Evolutionary conservation across 2,329 filamentous ascomycete genomes (phyloP).

Genomic region (Pseudocercospora fijiensis): DNA sequence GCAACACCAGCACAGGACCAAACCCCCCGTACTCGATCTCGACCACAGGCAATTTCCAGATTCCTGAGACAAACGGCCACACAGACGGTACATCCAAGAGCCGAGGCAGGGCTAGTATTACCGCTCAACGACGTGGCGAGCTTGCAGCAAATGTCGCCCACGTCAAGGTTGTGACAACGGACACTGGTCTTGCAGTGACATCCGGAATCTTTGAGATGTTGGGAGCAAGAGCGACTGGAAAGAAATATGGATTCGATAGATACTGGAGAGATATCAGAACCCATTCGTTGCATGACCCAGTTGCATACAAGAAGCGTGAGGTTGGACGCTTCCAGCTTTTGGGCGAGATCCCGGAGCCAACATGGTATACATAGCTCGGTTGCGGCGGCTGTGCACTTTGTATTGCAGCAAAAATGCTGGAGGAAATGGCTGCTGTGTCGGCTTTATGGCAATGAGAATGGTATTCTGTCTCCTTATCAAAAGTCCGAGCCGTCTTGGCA

Average conservation of each 20-base stretch:
- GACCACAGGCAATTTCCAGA: slow-evolving; percentile 24
- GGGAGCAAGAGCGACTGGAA: slow-evolving; percentile 57
- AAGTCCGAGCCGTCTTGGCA: not conserved
- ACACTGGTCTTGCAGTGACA: slow-evolving; percentile 59
- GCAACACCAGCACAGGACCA: slow-evolving; percentile 16
- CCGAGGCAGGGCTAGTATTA: slow-evolving; percentile 45
- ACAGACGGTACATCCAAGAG: slow-evolving; percentile 27
- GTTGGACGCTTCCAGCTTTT: slow-evolving; percentile 59
- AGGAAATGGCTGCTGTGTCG: not conserved
- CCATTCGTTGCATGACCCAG: slow-evolving; percentile 65
- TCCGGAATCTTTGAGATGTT: slow-evolving; percentile 65
- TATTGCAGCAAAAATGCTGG: slow-evolving; percentile 5
- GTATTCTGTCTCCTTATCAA: not conserved
- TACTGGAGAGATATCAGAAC: slow-evolving; percentile 68
- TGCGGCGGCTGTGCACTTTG: slow-evolving; percentile 11
- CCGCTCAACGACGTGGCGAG: slow-evolving; percentile 56
- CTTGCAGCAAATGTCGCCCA: slow-evolving; percentile 63
- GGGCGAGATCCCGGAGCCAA: slow-evolving; percentile 32
- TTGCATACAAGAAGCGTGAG: slow-evolving; percentile 66
- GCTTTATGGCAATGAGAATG: not conserved
- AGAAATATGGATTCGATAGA: slow-evolving; percentile 61
- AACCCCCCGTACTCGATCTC: slow-evolving; percentile 28
- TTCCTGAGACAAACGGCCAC: slow-evolving; percentile 8
- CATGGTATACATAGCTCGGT: slow-evolving; percentile 20
- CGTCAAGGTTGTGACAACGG: slow-evolving; percentile 62